A percentile compares a stretch with the other conserved stretches of the same genome.
phyloP scores from a whole-genome alignment of 129 eudicot species.

The Escallonia herrerae region DNA sequence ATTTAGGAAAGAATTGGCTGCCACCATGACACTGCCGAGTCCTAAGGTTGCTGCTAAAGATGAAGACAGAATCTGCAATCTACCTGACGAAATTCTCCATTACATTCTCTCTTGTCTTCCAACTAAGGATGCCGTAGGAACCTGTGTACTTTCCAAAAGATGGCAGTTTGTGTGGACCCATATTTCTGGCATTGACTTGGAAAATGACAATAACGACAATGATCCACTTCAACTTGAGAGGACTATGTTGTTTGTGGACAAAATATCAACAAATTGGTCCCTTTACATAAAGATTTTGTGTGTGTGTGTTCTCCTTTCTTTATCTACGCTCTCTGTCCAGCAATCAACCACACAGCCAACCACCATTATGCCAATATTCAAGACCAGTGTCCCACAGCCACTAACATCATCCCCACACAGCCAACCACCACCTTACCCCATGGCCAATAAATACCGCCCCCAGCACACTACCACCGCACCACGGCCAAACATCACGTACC shows the following conservation, averaged over 20 bases:
- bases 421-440: no score
- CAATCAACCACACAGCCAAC: no score
- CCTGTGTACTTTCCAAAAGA: neutral
- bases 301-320: no score
- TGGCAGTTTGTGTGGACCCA: neutral
- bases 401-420: no score
- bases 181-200: neutral
- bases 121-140: neutral
- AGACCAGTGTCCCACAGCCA: no score
- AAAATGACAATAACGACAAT: neutral
- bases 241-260: neutral
- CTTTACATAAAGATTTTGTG: no score
- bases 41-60: neutral
- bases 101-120: neutral
- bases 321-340: no score
- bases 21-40: neutral
- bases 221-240: neutral
- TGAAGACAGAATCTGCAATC: neutral
- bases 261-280: no score
- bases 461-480: no score
- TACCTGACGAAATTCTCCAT: neutral
- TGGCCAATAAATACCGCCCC: no score
- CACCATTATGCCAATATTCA: no score
- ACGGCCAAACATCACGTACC: no score
- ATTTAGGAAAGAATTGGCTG: neutral